phyloP scores from a whole-genome alignment of 768 basidiomycete genomes.

The Naematelia aurantialba region DNA sequence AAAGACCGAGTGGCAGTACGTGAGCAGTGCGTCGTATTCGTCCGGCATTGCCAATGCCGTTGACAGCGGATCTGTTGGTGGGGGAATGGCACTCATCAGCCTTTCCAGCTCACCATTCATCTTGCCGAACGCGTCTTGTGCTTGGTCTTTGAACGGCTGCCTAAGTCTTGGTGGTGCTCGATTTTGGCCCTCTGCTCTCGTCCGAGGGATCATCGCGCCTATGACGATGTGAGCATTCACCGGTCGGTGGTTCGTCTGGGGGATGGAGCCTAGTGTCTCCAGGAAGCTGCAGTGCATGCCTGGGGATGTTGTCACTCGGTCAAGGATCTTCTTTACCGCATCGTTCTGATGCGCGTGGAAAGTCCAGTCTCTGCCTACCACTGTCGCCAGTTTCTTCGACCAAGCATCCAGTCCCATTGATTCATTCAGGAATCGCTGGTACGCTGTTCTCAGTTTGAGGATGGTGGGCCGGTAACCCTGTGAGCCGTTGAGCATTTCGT shows the following conservation, averaged over 20 bases:
- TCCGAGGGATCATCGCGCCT: constrained; percentile 2
- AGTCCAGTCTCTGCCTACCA: constrained; percentile 2
- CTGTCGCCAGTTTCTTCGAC: background rate
- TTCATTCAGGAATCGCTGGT: constrained; percentile 10
- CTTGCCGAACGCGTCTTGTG: no score
- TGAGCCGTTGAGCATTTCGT: background rate
- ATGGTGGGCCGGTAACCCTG: background rate
- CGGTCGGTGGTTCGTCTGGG: constrained; percentile 13
- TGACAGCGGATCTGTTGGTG: no score
- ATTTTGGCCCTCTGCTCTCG: background rate
- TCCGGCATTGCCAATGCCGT: no score
- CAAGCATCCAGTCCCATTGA: constrained; percentile 8
- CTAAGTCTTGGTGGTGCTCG: constrained; percentile 5
- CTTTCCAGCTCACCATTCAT: no score
- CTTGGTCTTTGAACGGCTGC: no score
- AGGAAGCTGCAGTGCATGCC: background rate
- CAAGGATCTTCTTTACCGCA: constrained; percentile 7
- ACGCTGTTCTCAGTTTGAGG: no score
- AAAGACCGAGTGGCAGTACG: background rate
- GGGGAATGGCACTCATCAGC: no score
- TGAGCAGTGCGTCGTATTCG: background rate
- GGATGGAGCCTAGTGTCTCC: background rate
- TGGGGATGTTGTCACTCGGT: constrained; percentile 1
- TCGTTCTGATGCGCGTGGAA: background rate
- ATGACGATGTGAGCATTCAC: background rate